Percentiles rank a stretch among this genome's conserved stretches.
These are phyloP conservation scores for Mytilinidion resinicola DNA, from an alignment of 495 filamentous ascomycete species.

Conservation along the genomic window DNA sequence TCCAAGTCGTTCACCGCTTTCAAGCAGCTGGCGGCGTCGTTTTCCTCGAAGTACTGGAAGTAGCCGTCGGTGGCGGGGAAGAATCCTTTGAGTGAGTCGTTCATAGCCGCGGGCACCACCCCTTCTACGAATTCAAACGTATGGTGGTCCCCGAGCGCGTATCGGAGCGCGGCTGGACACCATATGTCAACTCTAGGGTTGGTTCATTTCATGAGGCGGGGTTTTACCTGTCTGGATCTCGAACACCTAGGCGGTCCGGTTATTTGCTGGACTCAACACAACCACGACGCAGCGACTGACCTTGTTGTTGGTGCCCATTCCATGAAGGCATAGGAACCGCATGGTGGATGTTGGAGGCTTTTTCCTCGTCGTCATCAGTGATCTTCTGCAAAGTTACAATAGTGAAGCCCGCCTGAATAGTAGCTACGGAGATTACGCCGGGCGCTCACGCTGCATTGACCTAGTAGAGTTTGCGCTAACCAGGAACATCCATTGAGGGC, in stretches of 20 bases:
- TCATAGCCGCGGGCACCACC: neutral
- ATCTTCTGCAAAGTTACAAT: no score
- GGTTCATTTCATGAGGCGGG: no score
- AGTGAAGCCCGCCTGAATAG: no score
- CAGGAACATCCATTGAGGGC: no score
- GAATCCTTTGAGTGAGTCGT: neutral
- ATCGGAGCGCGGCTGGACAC: neutral
- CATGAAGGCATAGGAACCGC: neutral
- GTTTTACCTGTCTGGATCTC: neutral
- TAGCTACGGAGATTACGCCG: neutral
- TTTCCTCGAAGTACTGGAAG: neutral
- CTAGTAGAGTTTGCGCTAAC: neutral
- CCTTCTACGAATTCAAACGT: neutral
- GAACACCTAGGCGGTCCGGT: neutral
- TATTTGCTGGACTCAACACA: no score
- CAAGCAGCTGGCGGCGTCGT: neutral
- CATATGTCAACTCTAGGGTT: no score
- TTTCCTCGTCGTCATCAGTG: no score
- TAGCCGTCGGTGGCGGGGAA: neutral
- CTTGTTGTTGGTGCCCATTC: neutral
- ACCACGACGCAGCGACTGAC: neutral
- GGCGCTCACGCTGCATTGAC: neutral
- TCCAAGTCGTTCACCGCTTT: constrained; percentile 21
- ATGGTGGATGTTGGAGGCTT: neutral
- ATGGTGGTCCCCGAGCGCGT: neutral